Evolutionary conservation across 2,329 filamentous ascomycete species (phyloP), one percentile per base, ranked within the genome.

Genomic region (Gliomastix tumulicola): DNA sequence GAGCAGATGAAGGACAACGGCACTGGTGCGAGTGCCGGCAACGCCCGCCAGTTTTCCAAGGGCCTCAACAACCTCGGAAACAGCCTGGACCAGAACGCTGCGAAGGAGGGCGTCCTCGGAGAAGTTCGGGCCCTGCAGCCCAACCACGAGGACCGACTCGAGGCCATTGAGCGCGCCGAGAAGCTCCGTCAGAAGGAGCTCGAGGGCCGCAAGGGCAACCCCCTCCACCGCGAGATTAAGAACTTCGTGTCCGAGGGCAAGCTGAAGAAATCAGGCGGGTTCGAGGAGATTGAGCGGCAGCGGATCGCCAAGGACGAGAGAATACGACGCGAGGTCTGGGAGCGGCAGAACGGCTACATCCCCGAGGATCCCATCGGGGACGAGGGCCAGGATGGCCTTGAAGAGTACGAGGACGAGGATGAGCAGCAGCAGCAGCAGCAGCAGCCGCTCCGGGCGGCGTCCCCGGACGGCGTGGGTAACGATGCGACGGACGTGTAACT

Each of bases 81-180:
- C 50, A 69, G 63, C 39, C 49, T 61, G 54, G 84, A 97, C 59
- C 89, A 85, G 7, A 74, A 68, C 41, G 81, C 84, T 42, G 92
- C 88, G 36, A 95, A 96, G 59, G 90, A 96, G 54, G 86, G 83
- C 21, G 82, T 98, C 16, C 69, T 98, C 3, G 89, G 88, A 32
- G 92, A 97, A 65, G 90, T 98, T 31, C 80, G 92, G 30, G 92
- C 92, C 4, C 67, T 98, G 32, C 86, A 92, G 54, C 89, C 90
- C 2, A 97, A 98, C 53, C 92, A 98, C 57, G 88, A 96, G 59
- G 80, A 86, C 48, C 76, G 92, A 23, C 70, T 98, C 1, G 92
- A 97, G 61, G 92, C 92, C 23, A 98, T 98, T 47, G 89, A 97
- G 59, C 80, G 92, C n/a, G 92, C 92, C 0, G 92, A 97, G 63